Percentiles rank a stretch among this genome's conserved stretches.
phyloP scores from a whole-genome alignment of 108 stramenopile genomes.

The Cylindrotheca closterium region DNA sequence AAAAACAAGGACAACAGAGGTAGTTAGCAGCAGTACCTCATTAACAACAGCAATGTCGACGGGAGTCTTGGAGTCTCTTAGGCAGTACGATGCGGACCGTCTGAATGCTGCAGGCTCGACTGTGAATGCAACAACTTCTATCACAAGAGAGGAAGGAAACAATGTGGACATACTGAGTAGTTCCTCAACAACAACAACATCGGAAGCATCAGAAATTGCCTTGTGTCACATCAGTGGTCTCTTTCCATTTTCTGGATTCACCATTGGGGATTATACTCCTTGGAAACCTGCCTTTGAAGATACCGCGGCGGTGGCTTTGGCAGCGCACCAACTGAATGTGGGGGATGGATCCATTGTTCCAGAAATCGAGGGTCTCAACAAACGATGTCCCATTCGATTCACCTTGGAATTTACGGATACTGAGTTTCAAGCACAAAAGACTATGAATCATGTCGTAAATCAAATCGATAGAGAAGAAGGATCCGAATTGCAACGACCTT shows the following conservation, averaged over 20 bases:
- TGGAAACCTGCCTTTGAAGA: conserved; percentile 3
- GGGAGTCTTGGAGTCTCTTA: neutral
- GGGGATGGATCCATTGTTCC: conserved; percentile 41
- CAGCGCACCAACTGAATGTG: conserved; percentile 49
- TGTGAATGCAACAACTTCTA: too few relatives aligned
- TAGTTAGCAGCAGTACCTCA: too few relatives aligned
- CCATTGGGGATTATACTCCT: conserved; percentile 3
- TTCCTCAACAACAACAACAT: conserved; percentile 3
- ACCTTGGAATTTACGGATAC: conserved; percentile 20
- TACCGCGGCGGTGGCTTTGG: conserved; percentile 19
- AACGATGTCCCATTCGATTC: conserved; percentile 46
- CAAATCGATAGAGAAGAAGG: neutral
- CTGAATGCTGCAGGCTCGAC: neutral
- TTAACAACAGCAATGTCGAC: too few relatives aligned
- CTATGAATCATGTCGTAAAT: conserved; percentile 2
- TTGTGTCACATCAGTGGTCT: conserved; percentile 5
- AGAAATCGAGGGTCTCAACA: conserved; percentile 26
- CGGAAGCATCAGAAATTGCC: neutral
- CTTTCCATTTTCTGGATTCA: conserved; percentile 5
- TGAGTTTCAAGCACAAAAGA: neutral
- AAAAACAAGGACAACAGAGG: too few relatives aligned
- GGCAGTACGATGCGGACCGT: neutral
- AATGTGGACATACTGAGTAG: conserved; percentile 24
- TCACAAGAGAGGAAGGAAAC: conserved; percentile 4
- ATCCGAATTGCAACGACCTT: conserved; percentile 15